Conservation (phyloP, 805 yeast genomes). For the Monosporozyma yasuniensis region DNA sequence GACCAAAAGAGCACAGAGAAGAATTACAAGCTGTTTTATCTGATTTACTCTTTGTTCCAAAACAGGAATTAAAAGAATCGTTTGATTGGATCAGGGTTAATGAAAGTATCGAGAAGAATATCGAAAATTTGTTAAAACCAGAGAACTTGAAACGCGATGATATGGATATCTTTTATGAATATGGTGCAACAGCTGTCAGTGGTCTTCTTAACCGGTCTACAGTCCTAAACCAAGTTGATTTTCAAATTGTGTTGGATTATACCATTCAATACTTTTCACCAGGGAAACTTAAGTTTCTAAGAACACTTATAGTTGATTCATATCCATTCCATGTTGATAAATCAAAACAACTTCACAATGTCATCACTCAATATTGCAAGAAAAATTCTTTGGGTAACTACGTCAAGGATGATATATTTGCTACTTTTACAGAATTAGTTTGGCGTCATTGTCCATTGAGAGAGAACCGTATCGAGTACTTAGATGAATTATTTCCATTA, state of each 20-base stretch:
- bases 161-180: not conserved
- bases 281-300: not conserved
- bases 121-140: not conserved
- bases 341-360: not conserved
- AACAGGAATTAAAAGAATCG: not conserved
- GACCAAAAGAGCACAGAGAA: not conserved
- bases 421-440: not conserved
- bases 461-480: not conserved
- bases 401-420: not conserved
- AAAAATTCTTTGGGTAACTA: not conserved
- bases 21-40: not conserved
- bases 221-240: conserved; percentile 46
- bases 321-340: not conserved
- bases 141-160: not conserved
- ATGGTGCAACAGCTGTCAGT: not conserved
- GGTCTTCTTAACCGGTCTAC: not conserved
- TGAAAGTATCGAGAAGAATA: not conserved
- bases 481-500: not conserved
- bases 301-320: not conserved
- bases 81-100: not conserved
- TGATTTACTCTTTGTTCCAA: not conserved
- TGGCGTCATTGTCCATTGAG: not conserved
- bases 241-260: conserved; percentile 44
- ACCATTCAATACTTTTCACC: not conserved
- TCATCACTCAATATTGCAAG: not conserved